Conservation (phyloP, 1,139 yeast species). For the Blastobotrys proliferans region DNA sequence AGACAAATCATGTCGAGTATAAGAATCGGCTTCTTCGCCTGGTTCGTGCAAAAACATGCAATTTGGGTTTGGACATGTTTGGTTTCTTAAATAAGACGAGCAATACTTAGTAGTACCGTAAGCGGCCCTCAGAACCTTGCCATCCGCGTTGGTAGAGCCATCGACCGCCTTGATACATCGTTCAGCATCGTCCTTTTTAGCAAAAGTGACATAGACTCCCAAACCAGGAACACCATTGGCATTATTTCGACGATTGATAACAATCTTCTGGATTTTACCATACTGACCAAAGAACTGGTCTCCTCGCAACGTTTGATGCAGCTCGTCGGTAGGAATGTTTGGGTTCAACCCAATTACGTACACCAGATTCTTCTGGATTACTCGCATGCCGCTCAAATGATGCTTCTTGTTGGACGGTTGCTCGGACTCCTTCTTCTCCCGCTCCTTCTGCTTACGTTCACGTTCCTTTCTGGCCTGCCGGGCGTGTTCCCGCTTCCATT, state of each 20-base stretch:
- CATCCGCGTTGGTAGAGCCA: conserved; percentile 91
- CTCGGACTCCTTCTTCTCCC: conserved; percentile 89
- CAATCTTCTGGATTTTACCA: conserved; percentile 92
- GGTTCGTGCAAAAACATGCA: conserved; percentile 99
- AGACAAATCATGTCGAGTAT: conserved; percentile 86
- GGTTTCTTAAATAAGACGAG: conserved; percentile 89
- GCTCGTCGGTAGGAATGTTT: conserved; percentile 82
- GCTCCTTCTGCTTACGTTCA: conserved; percentile 84
- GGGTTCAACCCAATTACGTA: conserved; percentile 96
- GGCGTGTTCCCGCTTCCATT: conserved; percentile 62
- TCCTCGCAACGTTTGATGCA: conserved; percentile 76
- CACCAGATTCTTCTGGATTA: conserved; percentile 93
- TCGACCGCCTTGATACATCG: conserved; percentile 90
- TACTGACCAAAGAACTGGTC: conserved; percentile 97
- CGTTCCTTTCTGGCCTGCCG: conserved; percentile 77
- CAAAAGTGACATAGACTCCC: conserved; percentile 94
- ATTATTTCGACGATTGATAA: conserved; percentile 70
- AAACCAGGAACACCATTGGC: conserved; percentile 63
- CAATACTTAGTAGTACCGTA: conserved; percentile 99
- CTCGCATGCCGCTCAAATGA: conserved; percentile 95
- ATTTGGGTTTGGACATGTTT: conserved; percentile 95
- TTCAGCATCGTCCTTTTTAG: conserved; percentile 90
- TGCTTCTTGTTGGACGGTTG: conserved; percentile 64
- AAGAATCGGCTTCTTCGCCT: conserved; percentile 98
- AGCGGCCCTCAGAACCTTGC: conserved; percentile 82